phyloP scores from a whole-genome alignment of 1,284 basidiomycete species.

The Cryptococcus hybrid region DNA sequence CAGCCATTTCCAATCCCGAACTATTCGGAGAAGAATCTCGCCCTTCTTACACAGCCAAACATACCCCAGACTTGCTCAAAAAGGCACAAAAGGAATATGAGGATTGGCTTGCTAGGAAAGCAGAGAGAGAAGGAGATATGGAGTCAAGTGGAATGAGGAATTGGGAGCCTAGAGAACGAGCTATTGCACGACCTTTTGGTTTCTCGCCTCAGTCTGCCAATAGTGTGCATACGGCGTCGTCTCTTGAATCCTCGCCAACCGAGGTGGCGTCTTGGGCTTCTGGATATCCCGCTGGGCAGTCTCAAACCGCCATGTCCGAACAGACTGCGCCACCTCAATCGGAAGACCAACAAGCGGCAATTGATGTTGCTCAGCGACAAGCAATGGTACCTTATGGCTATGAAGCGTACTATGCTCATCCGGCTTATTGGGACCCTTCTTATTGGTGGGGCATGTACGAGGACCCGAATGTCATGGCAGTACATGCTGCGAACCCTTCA shows the following conservation, averaged over 20 bases:
- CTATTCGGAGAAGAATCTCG: constrained; percentile 4
- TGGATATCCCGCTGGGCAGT: not conserved
- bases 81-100: constrained; percentile 36
- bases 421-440: constrained; percentile 17
- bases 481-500: not conserved
- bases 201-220: not conserved
- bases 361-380: not conserved
- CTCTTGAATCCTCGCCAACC: not conserved
- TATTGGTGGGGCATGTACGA: constrained; percentile 17
- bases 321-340: constrained; percentile 1
- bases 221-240: not conserved
- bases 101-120: constrained; percentile 26
- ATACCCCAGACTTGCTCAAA: constrained; percentile 14
- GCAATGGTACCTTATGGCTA: constrained; percentile 1
- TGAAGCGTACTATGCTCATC: constrained; percentile 8
- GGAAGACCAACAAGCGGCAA: constrained; percentile 3
- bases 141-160: constrained; percentile 19
- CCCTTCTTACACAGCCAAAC: constrained; percentile 10
- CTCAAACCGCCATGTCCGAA: not conserved
- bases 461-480: constrained; percentile 1
- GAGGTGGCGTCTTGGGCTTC: not conserved
- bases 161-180: constrained; percentile 25
- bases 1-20: constrained; percentile 1
- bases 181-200: constrained; percentile 20
- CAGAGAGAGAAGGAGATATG: constrained; percentile 30